Base-by-base conservation (phyloP, 2,329 filamentous ascomycete species). In the Tolypocladium amazonense region DNA sequence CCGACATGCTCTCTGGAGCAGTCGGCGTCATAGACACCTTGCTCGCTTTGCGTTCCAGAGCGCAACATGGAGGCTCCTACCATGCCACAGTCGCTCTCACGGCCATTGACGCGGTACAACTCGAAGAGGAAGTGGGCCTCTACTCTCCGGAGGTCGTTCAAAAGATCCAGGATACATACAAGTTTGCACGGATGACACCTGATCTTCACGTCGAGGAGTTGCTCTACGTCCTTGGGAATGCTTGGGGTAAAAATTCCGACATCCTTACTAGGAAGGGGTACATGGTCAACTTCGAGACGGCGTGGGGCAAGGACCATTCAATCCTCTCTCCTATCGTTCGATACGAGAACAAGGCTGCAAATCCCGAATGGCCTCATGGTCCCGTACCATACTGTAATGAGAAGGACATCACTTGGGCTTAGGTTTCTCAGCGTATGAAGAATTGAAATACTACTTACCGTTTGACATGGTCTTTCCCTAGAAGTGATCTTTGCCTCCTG, bases 1-100 rank as follows among this genome's bases (percentile, higher is more conserved):
- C 67, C 2, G 73, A 75, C 58, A 74, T 75, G 73, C 66, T 68
- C 1, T 72, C 72, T 0, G 72, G 72, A 0, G 61, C 66, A 11
- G 61, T 74, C 0, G 71, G 70, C 4, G 72, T 70, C 6, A 63
- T 75, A 0, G 70, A 67, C 5, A 62, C 68, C 0, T 65, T 74
- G 62, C 60, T 72, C n/a, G 71, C 67, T 0, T 61, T 75, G 4
- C 65, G 69, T 30, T 69, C 72, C 52, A 65, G 73, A 0, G 71
- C 72, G 0, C 58, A 45, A 2, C 62, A 69, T 53, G 71, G 71
- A 5, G 71, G 70, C 30, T 68, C 66, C 59, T 73, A 72, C 60
- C 61, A 64, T 25, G 70, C 68, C n/a, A 66, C 68, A 38, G 67
- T 68, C 8, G 64, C 69, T 52, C 64, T 73, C 14, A 65, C 67